phyloP scores from a whole-genome alignment of 1,284 basidiomycete genomes.

The Tetrapyrgos nigripes region DNA sequence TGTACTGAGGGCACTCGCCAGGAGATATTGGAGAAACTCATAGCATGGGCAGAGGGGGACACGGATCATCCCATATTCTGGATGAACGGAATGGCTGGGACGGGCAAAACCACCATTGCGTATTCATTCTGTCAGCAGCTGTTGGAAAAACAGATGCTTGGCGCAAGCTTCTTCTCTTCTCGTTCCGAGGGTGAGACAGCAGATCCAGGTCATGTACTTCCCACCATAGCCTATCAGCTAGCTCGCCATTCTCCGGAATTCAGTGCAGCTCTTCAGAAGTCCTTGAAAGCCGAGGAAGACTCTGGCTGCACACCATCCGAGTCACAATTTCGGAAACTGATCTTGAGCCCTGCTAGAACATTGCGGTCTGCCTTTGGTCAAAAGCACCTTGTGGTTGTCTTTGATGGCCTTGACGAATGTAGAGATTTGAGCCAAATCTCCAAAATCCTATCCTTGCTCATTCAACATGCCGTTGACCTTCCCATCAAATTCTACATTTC shows the following conservation, averaged over 20 bases:
- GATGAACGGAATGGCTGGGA: too few relatives aligned
- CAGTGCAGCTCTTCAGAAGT: neutral
- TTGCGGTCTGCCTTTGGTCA: slow-evolving; percentile 2
- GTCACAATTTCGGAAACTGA: too few relatives aligned
- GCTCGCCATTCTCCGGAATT: slow-evolving; percentile 9
- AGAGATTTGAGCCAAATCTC: neutral
- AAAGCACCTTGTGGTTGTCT: slow-evolving; percentile 1
- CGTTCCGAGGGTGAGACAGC: slow-evolving; percentile 15
- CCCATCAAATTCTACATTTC: slow-evolving; percentile 28
- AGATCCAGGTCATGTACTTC: slow-evolving; percentile 25
- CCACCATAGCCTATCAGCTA: slow-evolving; percentile 32
- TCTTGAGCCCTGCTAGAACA: slow-evolving; percentile 10
- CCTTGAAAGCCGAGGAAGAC: neutral
- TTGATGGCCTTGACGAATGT: slow-evolving; percentile 31
- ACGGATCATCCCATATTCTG: too few relatives aligned
- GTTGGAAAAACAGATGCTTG: slow-evolving; percentile 17
- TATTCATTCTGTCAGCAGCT: slow-evolving; percentile 1
- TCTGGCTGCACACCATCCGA: neutral
- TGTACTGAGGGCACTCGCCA: too few relatives aligned
- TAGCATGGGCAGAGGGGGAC: too few relatives aligned
- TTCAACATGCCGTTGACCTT: slow-evolving; percentile 12
- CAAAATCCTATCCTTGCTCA: slow-evolving; percentile 10
- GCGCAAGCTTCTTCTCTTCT: slow-evolving; percentile 33
- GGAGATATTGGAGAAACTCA: too few relatives aligned
- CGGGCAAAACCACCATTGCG: too few relatives aligned